Evolutionary conservation across 2,329 filamentous ascomycete species (phyloP).

Genomic region (Akanthomyces muscarius): DNA sequence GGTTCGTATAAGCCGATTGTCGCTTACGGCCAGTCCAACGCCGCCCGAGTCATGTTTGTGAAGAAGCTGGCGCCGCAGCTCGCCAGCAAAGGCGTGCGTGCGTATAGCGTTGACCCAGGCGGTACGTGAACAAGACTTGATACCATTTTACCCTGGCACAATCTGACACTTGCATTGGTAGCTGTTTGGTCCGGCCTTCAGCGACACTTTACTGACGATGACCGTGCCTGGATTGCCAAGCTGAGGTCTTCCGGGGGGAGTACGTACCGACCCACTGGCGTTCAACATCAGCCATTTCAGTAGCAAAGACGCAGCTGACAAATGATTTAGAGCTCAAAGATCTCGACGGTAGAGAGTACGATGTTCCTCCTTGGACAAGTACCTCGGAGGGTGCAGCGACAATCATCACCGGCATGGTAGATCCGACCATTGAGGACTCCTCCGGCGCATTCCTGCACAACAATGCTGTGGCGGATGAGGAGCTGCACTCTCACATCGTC

Average conservation of each 20-base stretch:
- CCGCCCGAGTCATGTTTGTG: conserved; percentile 18
- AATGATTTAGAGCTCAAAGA: neutral
- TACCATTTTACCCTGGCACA: neutral
- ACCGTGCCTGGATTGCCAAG: conserved; percentile 27
- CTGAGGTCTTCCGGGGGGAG: neutral
- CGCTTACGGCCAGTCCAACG: conserved; percentile 18
- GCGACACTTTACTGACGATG: conserved; percentile 20
- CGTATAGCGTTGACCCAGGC: conserved; percentile 19
- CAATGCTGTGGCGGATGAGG: conserved; percentile 16
- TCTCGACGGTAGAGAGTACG: conserved; percentile 12
- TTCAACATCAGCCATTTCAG: neutral
- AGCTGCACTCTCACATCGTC: conserved; percentile 23
- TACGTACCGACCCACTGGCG: neutral
- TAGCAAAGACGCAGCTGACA: neutral
- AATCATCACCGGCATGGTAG: conserved; percentile 20
- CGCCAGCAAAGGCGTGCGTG: conserved; percentile 11
- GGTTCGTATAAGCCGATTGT: conserved; percentile 10
- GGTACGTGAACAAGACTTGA: conserved; percentile 2
- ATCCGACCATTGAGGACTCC: conserved; percentile 16
- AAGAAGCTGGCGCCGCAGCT: conserved; percentile 17
- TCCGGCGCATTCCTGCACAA: conserved; percentile 17
- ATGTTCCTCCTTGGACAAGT: conserved; percentile 24
- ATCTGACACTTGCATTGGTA: neutral
- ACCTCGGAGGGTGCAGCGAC: conserved; percentile 32
- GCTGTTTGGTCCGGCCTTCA: neutral